Evolutionary conservation across 2,329 filamentous ascomycete species (phyloP), one percentile per base, ranked within the genome.

Genomic region (Fusarium illudens): DNA sequence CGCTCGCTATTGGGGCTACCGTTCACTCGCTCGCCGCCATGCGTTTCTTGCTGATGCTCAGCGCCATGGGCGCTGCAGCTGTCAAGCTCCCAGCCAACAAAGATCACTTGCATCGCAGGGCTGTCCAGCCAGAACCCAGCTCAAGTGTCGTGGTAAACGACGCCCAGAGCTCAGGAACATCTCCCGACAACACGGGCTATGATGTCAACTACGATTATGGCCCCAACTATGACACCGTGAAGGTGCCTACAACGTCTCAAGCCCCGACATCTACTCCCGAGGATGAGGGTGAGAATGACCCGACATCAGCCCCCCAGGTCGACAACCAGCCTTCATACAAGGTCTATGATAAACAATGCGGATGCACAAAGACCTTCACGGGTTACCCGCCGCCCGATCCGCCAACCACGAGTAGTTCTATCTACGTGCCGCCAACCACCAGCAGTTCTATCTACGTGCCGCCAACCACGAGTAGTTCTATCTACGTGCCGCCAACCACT

Each of bases 41-140:
- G 72, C 72, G 70, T 30, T 71, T 71, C 58, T 63, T 67, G 52
- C 25, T 71, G 36, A 55, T 65, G 7, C 57, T 74, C 46, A 52
- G 58, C 53, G 57, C 60, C 51, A n/a, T 72, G 25, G 66, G 71
- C 36, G 72, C 64, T 52, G 59, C 67, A 54, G 67, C 68, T 32
- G 46, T 52, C 27, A 50, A 63, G 50, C 60, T 63, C 25, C 65
- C 64, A 53, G 64, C 60, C 20, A 52, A 62, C 25, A 60, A 66
- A 17, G 49, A 22, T 6, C 22, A 51, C 22, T 32, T 67, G 5
- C 34, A 67, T 17, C 52, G 55, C 9, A 68, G 68, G 29, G 60
- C 60, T 29, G 60, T 46, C 39, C 39, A 46, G 39, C 39, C 39
- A 17, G 39, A 46, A 46, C 9, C 9, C 39, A 46, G 39, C 39